Evolutionary conservation across 2,329 filamentous ascomycete genomes (phyloP), one percentile per base, ranked within the genome.

Genomic region (Scorias spongiosa): DNA sequence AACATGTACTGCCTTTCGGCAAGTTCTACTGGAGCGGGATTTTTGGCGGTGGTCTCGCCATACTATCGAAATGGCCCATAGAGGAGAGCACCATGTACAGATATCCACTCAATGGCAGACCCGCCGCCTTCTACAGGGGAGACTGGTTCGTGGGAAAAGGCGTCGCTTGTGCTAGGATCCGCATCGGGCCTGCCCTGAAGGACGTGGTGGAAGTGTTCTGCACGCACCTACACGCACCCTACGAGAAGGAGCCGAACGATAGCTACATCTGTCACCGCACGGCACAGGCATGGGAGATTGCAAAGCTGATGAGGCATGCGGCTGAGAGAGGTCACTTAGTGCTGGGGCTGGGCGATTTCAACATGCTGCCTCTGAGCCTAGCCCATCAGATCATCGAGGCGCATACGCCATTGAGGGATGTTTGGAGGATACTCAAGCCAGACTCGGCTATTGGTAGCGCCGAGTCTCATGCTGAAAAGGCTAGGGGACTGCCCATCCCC

Each of bases 71-170:
- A 70, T 96, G 87, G 86, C 88, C 89, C 17, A 87, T 98, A 51
- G 81, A 85, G 55, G 84, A 93, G 66, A 88, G 81, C 62, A 79
- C 74, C 56, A 93, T 96, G 86, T 73, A 78, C 52, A 72, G 71
- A 2, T 98, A 95, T 60, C 78, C 86, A n/a, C 72, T 98, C 43
- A 95, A 94, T 61, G 91, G 91, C 14, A 76, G 89, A 14, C 91
- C 91, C 5, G 89, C 87, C 9, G 89, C 89, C 4, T 94, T 96
- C 64, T 95, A 82, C 66, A 74, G 89, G 47, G 91, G 91, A 10
- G 89, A 96, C 63, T 96, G 89, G 86, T 96, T 80, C 58, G 88
- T 95, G 9, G 91, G 91, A 0, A 96, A 96, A 61, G 91, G 91
- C 12, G 79, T 96, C 37, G 91, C 89, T 6, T 82, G 76, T 57